These are phyloP conservation scores for Hevea brasiliensis DNA, from an alignment of 345 rosid species.

Conservation along the genomic window DNA sequence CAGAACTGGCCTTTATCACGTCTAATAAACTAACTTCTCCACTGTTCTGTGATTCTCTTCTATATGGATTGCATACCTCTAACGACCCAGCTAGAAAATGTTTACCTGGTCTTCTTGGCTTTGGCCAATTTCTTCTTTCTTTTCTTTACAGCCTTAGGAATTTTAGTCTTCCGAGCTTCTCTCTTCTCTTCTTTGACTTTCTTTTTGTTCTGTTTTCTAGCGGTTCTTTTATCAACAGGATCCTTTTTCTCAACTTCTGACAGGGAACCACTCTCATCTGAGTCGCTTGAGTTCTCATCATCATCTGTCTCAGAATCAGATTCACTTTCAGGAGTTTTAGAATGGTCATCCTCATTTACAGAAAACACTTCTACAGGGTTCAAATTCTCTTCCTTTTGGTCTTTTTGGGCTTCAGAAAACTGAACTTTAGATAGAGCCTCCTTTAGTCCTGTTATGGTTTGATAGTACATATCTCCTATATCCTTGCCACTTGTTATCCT, in stretches of 20 bases:
- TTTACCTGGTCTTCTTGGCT: conserved; percentile 63
- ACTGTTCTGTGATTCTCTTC: neutral
- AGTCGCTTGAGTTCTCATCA: conserved; percentile 40
- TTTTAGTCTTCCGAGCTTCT: conserved; percentile 80
- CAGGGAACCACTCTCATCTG: conserved; percentile 27
- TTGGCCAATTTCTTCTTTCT: conserved; percentile 79
- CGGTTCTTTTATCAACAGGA: conserved; percentile 63
- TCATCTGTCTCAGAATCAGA: conserved; percentile 29
- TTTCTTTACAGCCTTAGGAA: conserved; percentile 88
- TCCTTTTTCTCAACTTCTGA: conserved; percentile 26
- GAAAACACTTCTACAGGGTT: conserved; percentile 24
- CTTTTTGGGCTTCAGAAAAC: conserved; percentile 16
- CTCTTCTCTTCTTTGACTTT: conserved; percentile 94
- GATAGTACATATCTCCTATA: conserved; percentile 69
- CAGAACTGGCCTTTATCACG: neutral
- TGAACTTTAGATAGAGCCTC: conserved; percentile 52
- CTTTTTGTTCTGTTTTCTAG: conserved; percentile 94
- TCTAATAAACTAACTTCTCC: neutral
- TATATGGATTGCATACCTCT: neutral
- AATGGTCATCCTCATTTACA: neutral
- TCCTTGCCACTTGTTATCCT: conserved; percentile 74
- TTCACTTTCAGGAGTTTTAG: conserved; percentile 18
- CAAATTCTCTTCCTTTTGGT: conserved; percentile 25
- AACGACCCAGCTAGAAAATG: neutral
- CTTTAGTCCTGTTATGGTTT: conserved; percentile 82